phyloP scores from a whole-genome alignment of 805 yeast species.

The Candida yuanshanica region DNA sequence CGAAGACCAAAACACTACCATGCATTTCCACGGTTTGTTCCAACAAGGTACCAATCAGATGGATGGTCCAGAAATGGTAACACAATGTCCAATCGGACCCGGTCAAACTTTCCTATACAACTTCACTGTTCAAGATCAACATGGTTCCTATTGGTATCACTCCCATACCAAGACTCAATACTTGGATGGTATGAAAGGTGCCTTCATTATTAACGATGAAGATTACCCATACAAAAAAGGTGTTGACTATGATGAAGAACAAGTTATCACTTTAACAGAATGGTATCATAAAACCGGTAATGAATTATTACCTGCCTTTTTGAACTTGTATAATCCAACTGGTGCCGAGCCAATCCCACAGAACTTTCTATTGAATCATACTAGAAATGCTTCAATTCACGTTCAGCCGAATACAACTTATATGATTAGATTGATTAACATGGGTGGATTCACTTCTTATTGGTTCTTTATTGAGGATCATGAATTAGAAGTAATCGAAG shows the following conservation, averaged over 20 bases:
- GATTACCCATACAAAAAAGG: constrained; percentile 48
- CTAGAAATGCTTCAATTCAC: constrained; percentile 66
- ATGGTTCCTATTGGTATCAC: constrained; percentile 54
- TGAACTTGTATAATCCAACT: constrained; percentile 80
- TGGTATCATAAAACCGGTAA: constrained; percentile 73
- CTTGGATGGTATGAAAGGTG: constrained; percentile 45
- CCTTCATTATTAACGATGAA: constrained; percentile 53
- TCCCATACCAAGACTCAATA: constrained; percentile 43
- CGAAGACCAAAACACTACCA: constrained; percentile 38
- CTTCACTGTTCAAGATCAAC: constrained; percentile 37
- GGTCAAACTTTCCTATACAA: constrained; percentile 36
- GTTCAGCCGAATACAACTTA: constrained; percentile 87
- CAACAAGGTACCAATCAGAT: constrained; percentile 42
- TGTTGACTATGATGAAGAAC: constrained; percentile 71
- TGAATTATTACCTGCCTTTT: constrained; percentile 47
- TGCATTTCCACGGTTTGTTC: constrained; percentile 50
- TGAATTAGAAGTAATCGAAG: constrained; percentile 77
- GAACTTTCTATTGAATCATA: constrained; percentile 70
- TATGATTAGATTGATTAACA: constrained; percentile 70
- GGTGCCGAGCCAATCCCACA: constrained; percentile 98
- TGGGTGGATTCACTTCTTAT: constrained; percentile 91
- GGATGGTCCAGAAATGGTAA: constrained; percentile 46
- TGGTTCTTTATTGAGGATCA: constrained; percentile 87
- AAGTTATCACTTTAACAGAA: constrained; percentile 62
- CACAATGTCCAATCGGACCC: constrained; percentile 43